Conservation (phyloP, 192 early-diverging fungal species). For the Neocallimastix lanati region DNA sequence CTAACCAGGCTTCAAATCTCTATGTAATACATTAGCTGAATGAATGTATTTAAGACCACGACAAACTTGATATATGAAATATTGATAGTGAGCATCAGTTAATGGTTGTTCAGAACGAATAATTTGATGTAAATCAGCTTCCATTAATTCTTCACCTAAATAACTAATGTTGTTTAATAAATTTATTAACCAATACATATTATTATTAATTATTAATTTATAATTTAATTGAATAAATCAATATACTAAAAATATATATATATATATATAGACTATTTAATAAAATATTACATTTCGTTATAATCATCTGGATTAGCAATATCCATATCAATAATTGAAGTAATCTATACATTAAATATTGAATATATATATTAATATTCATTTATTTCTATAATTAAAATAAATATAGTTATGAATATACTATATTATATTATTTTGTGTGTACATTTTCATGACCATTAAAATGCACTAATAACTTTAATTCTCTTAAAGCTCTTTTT, state of each 20-base stretch:
- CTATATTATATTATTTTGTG: not conserved
- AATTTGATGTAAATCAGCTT: slow-evolving; percentile 94
- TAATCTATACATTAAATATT: slow-evolving; percentile 58
- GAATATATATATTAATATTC: no score
- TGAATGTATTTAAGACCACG: slow-evolving; percentile 97
- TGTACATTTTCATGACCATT: slow-evolving; percentile 81
- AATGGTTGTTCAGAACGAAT: slow-evolving; percentile 83
- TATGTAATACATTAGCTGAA: slow-evolving; percentile 90
- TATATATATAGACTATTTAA: no score
- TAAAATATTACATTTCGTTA: slow-evolving; percentile 30
- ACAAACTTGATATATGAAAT: slow-evolving; percentile 94
- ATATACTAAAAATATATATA: no score
- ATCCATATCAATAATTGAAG: slow-evolving; percentile 79
- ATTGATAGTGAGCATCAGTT: slow-evolving; percentile 92
- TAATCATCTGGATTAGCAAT: slow-evolving; percentile 64
- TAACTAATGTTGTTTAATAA: slow-evolving; percentile 18
- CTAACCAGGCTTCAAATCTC: slow-evolving; percentile 77
- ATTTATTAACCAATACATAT: no score
- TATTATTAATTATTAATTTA: no score
- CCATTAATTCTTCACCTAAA: slow-evolving; percentile 96
- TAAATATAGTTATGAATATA: not conserved
- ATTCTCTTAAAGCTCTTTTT: slow-evolving; percentile 74
- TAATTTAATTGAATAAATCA: no score
- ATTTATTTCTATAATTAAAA: no score
- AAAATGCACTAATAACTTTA: slow-evolving; percentile 81